Conservation (phyloP, 768 basidiomycete species). For the Pholiota microspora region DNA sequence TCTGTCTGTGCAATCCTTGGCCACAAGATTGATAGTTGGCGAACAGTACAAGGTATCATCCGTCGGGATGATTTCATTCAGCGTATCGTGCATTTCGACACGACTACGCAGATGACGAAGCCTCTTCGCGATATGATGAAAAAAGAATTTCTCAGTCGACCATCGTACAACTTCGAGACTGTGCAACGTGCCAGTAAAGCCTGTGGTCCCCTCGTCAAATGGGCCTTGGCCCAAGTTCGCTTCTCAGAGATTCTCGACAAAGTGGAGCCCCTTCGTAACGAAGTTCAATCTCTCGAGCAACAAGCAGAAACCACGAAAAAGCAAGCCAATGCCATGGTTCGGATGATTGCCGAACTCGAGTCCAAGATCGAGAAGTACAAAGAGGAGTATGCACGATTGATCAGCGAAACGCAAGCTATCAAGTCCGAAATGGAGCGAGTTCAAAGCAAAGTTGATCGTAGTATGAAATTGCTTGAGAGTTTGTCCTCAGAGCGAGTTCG, state of each 20-base stretch:
- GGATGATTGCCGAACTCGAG: slow-evolving; percentile 91
- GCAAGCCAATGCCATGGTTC: slow-evolving; percentile 85
- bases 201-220: slow-evolving; percentile 97
- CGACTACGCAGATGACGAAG: slow-evolving; percentile 86
- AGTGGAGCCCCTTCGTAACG: slow-evolving; percentile 93
- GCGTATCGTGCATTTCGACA: slow-evolving; percentile 94
- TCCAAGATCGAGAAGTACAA: slow-evolving; percentile 92
- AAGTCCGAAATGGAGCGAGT: slow-evolving; percentile 98
- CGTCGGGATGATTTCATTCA: slow-evolving; percentile 97
- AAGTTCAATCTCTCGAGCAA: slow-evolving; percentile 88
- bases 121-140: slow-evolving; percentile 87
- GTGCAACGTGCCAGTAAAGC: slow-evolving; percentile 96
- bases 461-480: slow-evolving; percentile 92
- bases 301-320: slow-evolving; percentile 96
- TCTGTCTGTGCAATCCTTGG: slow-evolving; percentile 96
- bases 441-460: slow-evolving; percentile 94
- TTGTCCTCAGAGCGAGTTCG: slow-evolving; percentile 91
- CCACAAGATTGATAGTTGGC: slow-evolving; percentile 96
- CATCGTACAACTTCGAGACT: slow-evolving; percentile 91
- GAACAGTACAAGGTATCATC: slow-evolving; percentile 92
- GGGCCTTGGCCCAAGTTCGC: slow-evolving; percentile 95
- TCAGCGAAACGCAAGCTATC: slow-evolving; percentile 96
- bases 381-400: slow-evolving; percentile 94
- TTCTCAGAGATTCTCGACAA: slow-evolving; percentile 98
- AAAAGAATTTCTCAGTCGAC: slow-evolving; percentile 86